These are phyloP conservation scores for Hericium coralloides DNA, from an alignment of 768 basidiomycete species.

Conservation along the genomic window DNA sequence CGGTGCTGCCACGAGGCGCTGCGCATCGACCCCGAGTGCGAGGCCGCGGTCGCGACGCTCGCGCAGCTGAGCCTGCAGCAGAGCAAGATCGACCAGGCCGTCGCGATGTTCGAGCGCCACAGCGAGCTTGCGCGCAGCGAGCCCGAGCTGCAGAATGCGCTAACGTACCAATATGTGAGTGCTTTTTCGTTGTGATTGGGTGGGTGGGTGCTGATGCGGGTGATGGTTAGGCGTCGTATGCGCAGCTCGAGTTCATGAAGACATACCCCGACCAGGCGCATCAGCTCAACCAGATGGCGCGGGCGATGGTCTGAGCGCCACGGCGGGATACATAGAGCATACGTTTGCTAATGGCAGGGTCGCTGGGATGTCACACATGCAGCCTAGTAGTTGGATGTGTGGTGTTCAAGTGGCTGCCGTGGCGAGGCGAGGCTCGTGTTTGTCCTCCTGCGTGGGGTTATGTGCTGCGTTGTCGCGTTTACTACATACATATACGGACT, in stretches of 20 bases:
- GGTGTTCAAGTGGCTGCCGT: not conserved
- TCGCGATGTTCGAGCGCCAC: constrained; percentile 79
- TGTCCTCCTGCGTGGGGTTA: not conserved
- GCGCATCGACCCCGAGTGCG: constrained; percentile 84
- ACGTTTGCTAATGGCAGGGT: not conserved
- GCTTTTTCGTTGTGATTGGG: not conserved
- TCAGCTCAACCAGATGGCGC: constrained; percentile 46
- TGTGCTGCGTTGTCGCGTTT: not conserved
- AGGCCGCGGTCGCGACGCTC: constrained; percentile 91
- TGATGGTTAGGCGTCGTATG: constrained; percentile 53
- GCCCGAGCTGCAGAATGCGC: constrained; percentile 69
- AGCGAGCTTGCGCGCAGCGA: constrained; percentile 85
- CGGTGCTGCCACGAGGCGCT: constrained; percentile 83
- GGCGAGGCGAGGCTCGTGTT: not conserved
- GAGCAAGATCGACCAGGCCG: constrained; percentile 77
- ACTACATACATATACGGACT: not conserved
- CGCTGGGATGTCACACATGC: no score
- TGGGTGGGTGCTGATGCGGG: not conserved
- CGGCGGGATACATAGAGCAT: not conserved
- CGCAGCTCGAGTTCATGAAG: constrained; percentile 77
- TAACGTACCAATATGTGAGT: constrained; percentile 74
- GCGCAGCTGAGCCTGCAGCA: constrained; percentile 92
- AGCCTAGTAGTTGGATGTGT: no score
- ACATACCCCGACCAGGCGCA: constrained; percentile 80
- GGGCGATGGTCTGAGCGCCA: constrained; percentile 23